These are phyloP conservation scores for Fusarium hainanense DNA, from an alignment of 2,329 filamentous ascomycete species.

Conservation along the genomic window DNA sequence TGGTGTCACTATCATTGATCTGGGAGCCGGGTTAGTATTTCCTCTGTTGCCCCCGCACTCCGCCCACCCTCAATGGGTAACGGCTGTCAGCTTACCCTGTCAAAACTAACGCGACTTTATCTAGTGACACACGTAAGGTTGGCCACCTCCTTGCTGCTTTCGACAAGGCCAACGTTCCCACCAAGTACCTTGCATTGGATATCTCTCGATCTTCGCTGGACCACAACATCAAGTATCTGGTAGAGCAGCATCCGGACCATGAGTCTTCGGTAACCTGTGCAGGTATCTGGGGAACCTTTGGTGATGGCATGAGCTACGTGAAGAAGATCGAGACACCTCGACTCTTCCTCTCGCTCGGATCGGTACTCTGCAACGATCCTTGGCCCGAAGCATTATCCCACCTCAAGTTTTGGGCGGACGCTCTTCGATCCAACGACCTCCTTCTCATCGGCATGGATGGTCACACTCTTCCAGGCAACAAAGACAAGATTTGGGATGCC, in stretches of 20 bases:
- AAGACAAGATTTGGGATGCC: slow-evolving; percentile 54
- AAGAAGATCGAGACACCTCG: slow-evolving; percentile 47
- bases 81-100: slow-evolving; percentile 33
- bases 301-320: slow-evolving; percentile 50
- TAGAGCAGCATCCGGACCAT: slow-evolving; percentile 43
- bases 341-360: slow-evolving; percentile 56
- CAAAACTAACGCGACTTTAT: slow-evolving; percentile 23
- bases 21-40: slow-evolving; percentile 56
- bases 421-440: slow-evolving; percentile 50
- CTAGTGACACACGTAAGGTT: slow-evolving; percentile 56
- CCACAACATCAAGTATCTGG: slow-evolving; percentile 50
- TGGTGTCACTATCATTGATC: slow-evolving; percentile 53
- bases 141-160: slow-evolving; percentile 52
- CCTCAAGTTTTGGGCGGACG: slow-evolving; percentile 52
- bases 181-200: slow-evolving; percentile 55
- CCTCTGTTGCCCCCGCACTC: slow-evolving; percentile 27
- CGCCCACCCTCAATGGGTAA: slow-evolving; percentile 17
- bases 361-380: slow-evolving; percentile 56
- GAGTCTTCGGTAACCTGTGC: slow-evolving; percentile 49
- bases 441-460: slow-evolving; percentile 57
- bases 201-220: slow-evolving; percentile 53
- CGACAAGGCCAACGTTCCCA: slow-evolving; percentile 44
- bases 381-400: slow-evolving; percentile 51
- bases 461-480: slow-evolving; percentile 49
- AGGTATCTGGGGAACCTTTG: slow-evolving; percentile 56